Conservation (phyloP, 2,329 filamentous ascomycete species). For the Ilyonectria destructans region DNA sequence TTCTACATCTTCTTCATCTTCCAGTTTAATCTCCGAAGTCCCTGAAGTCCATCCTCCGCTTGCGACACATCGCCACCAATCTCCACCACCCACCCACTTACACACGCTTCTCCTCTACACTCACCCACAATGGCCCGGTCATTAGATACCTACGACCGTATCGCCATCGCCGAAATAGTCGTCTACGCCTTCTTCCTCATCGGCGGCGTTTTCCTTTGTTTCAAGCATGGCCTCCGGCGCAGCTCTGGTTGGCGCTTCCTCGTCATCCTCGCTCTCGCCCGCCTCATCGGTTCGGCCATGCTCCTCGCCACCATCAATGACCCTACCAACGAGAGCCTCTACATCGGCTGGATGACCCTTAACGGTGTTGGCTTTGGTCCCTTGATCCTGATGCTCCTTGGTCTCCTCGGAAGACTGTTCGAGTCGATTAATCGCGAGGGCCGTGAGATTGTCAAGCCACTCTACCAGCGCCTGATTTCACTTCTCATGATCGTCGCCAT, state of each 20-base stretch:
- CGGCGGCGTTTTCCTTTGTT: constrained; percentile 61
- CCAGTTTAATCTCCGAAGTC: background rate
- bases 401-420: constrained; percentile 56
- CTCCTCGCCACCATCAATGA: constrained; percentile 62
- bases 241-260: constrained; percentile 75
- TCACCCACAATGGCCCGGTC: constrained; percentile 40
- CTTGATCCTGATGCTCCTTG: constrained; percentile 63
- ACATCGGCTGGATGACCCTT: constrained; percentile 53
- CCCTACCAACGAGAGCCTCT: constrained; percentile 61
- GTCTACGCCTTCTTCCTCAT: constrained; percentile 51
- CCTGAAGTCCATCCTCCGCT: background rate
- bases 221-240: constrained; percentile 66
- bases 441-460: constrained; percentile 48
- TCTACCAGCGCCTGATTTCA: constrained; percentile 56
- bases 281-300: constrained; percentile 71
- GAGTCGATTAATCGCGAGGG: constrained; percentile 64
- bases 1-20: background rate
- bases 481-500: constrained; percentile 61
- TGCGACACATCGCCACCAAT: background rate
- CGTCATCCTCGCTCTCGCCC: constrained; percentile 70
- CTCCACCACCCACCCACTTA: background rate
- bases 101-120: constrained; percentile 1
- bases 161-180: constrained; percentile 53
- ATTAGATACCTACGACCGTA: constrained; percentile 51
- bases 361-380: constrained; percentile 57